Percentiles rank a stretch among this genome's conserved stretches.
Evolutionary conservation across 2,329 filamentous ascomycete species (phyloP).

Genomic region (Beauveria caledonica): DNA sequence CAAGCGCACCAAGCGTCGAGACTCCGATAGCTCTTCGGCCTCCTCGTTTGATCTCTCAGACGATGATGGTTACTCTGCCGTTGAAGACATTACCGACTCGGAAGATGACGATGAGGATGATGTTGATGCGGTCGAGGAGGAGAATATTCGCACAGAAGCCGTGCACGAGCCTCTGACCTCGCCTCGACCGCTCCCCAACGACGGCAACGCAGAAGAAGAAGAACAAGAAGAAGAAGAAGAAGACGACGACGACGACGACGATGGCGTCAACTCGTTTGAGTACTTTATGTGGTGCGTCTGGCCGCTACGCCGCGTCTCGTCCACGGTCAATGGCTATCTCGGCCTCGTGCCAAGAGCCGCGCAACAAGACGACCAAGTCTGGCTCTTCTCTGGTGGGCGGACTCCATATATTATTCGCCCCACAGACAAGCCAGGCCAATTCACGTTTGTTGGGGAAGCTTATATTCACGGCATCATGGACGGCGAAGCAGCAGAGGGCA

Average conservation of each 20-base stretch:
- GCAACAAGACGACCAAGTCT: conserved; percentile 10
- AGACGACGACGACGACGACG: neutral
- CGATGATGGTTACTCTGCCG: conserved; percentile 64
- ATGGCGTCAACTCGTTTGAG: neutral
- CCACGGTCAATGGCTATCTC: conserved; percentile 9
- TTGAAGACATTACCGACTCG: conserved; percentile 72
- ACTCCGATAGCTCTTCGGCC: conserved; percentile 41
- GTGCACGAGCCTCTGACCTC: conserved; percentile 31
- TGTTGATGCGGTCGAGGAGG: conserved; percentile 70
- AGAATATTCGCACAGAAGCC: conserved; percentile 53
- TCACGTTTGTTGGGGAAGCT: conserved; percentile 1
- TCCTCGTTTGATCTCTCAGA: conserved; percentile 53
- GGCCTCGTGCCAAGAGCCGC: conserved; percentile 2
- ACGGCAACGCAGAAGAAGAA: conserved; percentile 29
- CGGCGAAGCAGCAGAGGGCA: conserved; percentile 5
- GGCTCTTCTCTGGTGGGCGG: conserved; percentile 8
- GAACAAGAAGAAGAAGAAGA: neutral
- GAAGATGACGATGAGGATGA: conserved; percentile 72
- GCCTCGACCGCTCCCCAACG: conserved; percentile 41
- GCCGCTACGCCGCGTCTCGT: conserved; percentile 4
- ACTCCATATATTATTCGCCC: conserved; percentile 6
- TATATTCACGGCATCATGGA: conserved; percentile 10
- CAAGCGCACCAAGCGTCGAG: conserved; percentile 39
- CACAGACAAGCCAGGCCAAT: neutral
- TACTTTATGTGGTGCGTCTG: conserved; percentile 9